Percentiles rank a stretch among this genome's conserved stretches.
phyloP scores from a whole-genome alignment of 768 basidiomycete species.

The Epithele typhae region DNA sequence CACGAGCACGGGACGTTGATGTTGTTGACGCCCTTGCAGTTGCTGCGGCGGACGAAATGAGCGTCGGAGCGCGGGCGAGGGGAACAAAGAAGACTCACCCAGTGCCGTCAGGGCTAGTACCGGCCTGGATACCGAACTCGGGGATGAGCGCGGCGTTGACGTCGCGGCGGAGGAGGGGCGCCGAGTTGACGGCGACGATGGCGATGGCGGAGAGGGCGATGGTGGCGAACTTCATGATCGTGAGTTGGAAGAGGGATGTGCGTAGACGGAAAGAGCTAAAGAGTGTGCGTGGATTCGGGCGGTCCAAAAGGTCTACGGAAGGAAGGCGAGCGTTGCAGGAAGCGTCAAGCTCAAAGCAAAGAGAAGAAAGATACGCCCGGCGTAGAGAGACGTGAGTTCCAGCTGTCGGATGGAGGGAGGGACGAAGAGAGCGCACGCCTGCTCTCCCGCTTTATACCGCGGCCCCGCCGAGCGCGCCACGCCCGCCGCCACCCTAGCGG shows the following conservation, averaged over 20 bases:
- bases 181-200: slow-evolving; percentile 34
- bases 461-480: no score
- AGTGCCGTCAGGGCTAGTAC: slow-evolving; percentile 29
- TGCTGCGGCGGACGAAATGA: slow-evolving; percentile 4
- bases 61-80: neutral
- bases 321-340: slow-evolving; percentile 2
- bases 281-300: slow-evolving; percentile 4
- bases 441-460: no score
- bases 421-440: neutral
- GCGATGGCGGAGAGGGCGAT: slow-evolving; percentile 28
- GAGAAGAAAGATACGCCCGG: slow-evolving; percentile 13
- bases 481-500: no score
- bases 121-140: slow-evolving; percentile 27
- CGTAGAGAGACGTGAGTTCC: slow-evolving; percentile 13
- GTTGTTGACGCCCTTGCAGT: slow-evolving; percentile 22
- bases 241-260: neutral
- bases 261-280: slow-evolving; percentile 1
- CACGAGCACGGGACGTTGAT: slow-evolving; percentile 35
- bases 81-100: slow-evolving; percentile 14
- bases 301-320: slow-evolving; percentile 1
- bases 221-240: slow-evolving; percentile 32
- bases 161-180: slow-evolving; percentile 40
- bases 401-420: slow-evolving; percentile 5
- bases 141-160: slow-evolving; percentile 37
- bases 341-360: slow-evolving; percentile 16